phyloP scores from a whole-genome alignment of 2,329 filamentous ascomycete species.

The Cytospora schulzeri region DNA sequence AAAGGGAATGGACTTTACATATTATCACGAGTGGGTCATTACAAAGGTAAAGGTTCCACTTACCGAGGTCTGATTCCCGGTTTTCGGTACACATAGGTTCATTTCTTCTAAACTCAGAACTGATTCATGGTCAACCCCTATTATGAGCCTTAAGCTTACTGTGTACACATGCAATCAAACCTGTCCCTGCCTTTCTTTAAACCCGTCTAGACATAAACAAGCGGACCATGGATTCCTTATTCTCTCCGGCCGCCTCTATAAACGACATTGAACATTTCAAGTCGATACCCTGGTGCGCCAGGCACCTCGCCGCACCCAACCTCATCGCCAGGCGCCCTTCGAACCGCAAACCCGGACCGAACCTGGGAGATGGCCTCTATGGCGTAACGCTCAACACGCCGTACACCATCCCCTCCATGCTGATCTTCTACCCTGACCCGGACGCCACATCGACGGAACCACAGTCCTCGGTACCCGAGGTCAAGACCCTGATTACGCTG shows the following conservation, averaged over 20 bases:
- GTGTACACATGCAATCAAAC: too few species aligned
- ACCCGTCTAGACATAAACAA: not conserved
- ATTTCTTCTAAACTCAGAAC: not conserved
- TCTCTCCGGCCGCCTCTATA: not conserved
- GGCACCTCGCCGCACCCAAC: slow-evolving; percentile 43
- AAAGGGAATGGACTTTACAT: not conserved
- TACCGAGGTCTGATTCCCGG: not conserved
- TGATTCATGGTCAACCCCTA: not conserved
- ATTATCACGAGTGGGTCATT: not conserved
- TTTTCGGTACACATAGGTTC: not conserved
- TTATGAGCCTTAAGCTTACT: not conserved
- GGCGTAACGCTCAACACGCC: slow-evolving; percentile 53
- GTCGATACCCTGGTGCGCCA: slow-evolving; percentile 52
- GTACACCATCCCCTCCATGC: slow-evolving; percentile 49
- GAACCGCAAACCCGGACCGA: slow-evolving; percentile 41
- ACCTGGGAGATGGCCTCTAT: slow-evolving; percentile 54
- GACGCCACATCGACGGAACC: slow-evolving; percentile 15
- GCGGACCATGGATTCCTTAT: not conserved
- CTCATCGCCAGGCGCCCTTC: slow-evolving; percentile 43
- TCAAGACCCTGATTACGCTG: slow-evolving; percentile 43
- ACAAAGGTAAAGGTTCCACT: not conserved
- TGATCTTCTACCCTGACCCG: slow-evolving; percentile 46
- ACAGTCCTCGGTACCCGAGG: slow-evolving; percentile 31
- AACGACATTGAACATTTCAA: slow-evolving; percentile 35
- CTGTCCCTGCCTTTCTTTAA: not conserved